These are phyloP conservation scores for Fusarium citri DNA, from an alignment of 2,329 filamentous ascomycete genomes.

Conservation along the genomic window DNA sequence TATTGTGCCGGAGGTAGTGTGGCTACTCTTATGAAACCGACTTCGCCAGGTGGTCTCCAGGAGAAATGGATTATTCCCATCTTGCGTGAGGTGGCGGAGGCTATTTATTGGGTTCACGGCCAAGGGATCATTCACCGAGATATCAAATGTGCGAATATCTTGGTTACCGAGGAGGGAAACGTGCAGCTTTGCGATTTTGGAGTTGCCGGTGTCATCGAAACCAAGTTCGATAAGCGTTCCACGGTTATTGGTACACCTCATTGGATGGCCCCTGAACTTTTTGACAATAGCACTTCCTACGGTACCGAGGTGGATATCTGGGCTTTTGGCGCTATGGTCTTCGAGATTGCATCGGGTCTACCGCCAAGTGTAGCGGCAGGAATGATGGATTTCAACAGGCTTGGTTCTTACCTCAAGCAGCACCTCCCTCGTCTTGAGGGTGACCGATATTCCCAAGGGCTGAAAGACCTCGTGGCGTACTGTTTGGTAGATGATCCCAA, in stretches of 20 bases:
- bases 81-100: conserved; percentile 73
- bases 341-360: conserved; percentile 82
- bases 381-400: conserved; percentile 58
- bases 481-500: conserved; percentile 77
- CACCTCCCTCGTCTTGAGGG: conserved; percentile 77
- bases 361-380: conserved; percentile 75
- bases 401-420: conserved; percentile 68
- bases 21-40: conserved; percentile 77
- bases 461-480: conserved; percentile 78
- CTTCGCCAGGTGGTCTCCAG: conserved; percentile 71
- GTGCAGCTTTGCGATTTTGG: conserved; percentile 90
- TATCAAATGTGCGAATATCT: conserved; percentile 82
- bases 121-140: conserved; percentile 78
- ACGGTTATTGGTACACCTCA: conserved; percentile 86
- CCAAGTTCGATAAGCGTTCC: conserved; percentile 78
- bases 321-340: conserved; percentile 85
- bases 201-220: conserved; percentile 82
- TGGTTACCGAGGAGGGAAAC: conserved; percentile 79
- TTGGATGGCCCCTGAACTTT: conserved; percentile 88
- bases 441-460: conserved; percentile 74
- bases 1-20: conserved; percentile 89
- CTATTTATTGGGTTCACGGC: conserved; percentile 74
- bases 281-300: conserved; percentile 72
- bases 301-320: conserved; percentile 83
- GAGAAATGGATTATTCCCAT: conserved; percentile 79